These are phyloP conservation scores for Coemansia sp. DNA, from an alignment of 371 early-diverging fungal genomes.

Conservation along the genomic window DNA sequence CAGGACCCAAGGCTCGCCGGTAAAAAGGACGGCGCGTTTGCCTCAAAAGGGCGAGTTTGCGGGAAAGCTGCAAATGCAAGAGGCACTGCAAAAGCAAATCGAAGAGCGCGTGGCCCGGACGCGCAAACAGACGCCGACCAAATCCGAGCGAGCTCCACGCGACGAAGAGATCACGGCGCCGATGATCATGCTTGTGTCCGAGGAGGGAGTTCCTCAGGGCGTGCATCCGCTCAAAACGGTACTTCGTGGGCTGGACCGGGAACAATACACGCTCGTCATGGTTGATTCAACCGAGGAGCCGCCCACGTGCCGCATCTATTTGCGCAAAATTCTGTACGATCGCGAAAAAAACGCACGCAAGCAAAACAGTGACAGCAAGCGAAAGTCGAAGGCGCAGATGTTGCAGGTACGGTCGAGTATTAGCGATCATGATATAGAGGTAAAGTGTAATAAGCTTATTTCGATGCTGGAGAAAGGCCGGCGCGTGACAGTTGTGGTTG, in stretches of 20 bases:
- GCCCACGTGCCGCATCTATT: slow-evolving; percentile 46
- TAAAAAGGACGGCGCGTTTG: background rate
- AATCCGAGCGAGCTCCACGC: slow-evolving; percentile 18
- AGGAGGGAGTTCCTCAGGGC: slow-evolving; percentile 16
- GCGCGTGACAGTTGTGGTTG: slow-evolving; percentile 28
- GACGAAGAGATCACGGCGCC: slow-evolving; percentile 33
- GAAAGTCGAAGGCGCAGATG: slow-evolving; percentile 21
- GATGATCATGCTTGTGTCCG: slow-evolving; percentile 19
- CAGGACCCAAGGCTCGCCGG: background rate
- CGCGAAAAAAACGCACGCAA: slow-evolving; percentile 37
- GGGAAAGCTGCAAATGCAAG: background rate
- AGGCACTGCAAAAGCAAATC: background rate
- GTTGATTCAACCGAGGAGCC: slow-evolving; percentile 30
- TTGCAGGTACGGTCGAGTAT: slow-evolving; percentile 24
- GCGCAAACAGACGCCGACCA: background rate
- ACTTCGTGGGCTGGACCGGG: slow-evolving; percentile 31
- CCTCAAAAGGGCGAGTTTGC: background rate
- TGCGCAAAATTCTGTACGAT: slow-evolving; percentile 44
- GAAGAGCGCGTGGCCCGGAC: background rate
- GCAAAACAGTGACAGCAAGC: slow-evolving; percentile 2
- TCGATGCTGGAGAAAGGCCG: slow-evolving; percentile 29
- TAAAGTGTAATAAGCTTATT: slow-evolving; percentile 25
- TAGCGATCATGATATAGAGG: slow-evolving; percentile 30
- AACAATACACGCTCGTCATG: slow-evolving; percentile 21
- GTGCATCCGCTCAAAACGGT: slow-evolving; percentile 18